Conservation (phyloP, 768 basidiomycete species). For the Auricularia sp. region DNA sequence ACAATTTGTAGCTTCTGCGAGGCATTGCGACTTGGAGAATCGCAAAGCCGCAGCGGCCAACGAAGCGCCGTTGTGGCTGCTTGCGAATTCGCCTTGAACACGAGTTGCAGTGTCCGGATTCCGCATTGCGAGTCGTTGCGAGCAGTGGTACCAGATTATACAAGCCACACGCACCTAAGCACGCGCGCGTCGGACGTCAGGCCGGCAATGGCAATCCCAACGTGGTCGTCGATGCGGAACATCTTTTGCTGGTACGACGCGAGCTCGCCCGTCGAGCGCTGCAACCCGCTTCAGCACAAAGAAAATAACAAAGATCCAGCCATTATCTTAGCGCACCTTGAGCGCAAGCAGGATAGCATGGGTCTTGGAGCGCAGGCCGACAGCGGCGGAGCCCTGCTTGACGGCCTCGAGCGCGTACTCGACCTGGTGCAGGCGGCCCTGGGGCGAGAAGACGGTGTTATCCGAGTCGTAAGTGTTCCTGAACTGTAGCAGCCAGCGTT, state of each 20-base stretch:
- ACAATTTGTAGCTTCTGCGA: no score
- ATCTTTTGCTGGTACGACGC: conserved; percentile 99
- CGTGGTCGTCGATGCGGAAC: conserved; percentile 98
- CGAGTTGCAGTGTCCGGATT: no score
- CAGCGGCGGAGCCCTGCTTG: conserved; percentile 98
- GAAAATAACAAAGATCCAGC: background rate
- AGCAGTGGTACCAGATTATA: no score
- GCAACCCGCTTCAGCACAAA: background rate
- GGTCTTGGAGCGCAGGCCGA: conserved; percentile 90
- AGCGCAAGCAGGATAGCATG: conserved; percentile 87
- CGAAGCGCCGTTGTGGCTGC: no score
- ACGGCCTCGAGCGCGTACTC: conserved; percentile 99
- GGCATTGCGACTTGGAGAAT: no score
- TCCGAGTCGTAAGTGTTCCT: conserved; percentile 98
- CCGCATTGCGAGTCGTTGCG: no score
- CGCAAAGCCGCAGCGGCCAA: no score
- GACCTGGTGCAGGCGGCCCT: conserved; percentile 93
- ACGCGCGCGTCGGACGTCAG: conserved; percentile 97
- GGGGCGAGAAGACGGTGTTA: conserved; percentile 94
- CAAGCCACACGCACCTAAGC: conserved; percentile 52
- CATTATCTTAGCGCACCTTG: conserved; percentile 46
- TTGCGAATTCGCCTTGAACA: no score
- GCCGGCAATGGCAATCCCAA: conserved; percentile 99
- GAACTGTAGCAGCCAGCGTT: conserved; percentile 38
- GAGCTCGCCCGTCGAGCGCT: conserved; percentile 96